phyloP scores from a whole-genome alignment of 2,329 filamentous ascomycete species.

The Fusarium verticillioides region DNA sequence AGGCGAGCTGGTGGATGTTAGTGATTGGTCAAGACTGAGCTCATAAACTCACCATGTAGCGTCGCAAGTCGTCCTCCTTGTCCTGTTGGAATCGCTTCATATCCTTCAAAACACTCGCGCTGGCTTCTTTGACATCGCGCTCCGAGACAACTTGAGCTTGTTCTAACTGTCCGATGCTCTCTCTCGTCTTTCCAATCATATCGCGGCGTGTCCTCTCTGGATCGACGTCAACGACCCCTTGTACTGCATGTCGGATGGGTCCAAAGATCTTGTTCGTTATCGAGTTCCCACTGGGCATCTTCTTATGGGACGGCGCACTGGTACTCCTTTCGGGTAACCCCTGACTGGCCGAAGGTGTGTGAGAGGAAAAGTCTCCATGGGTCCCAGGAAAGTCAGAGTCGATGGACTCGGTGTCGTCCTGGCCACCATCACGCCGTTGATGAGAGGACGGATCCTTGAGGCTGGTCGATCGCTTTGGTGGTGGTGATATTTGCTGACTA shows the following conservation, averaged over 20 bases:
- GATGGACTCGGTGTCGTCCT: slow-evolving; percentile 87
- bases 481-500: slow-evolving; percentile 71
- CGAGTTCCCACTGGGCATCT: slow-evolving; percentile 86
- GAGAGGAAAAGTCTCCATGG: slow-evolving; percentile 74
- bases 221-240: slow-evolving; percentile 95
- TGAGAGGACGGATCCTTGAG: slow-evolving; percentile 62
- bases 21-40: neutral
- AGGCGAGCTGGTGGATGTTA: slow-evolving; percentile 74
- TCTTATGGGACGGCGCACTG: slow-evolving; percentile 70
- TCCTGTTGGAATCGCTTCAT: slow-evolving; percentile 92
- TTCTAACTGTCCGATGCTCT: slow-evolving; percentile 86
- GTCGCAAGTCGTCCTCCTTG: slow-evolving; percentile 92
- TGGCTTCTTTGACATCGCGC: slow-evolving; percentile 93
- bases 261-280: slow-evolving; percentile 96
- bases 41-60: slow-evolving; percentile 85
- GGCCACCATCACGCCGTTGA: slow-evolving; percentile 65
- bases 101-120: slow-evolving; percentile 86
- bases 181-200: slow-evolving; percentile 93
- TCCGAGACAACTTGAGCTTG: slow-evolving; percentile 90
- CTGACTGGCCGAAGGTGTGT: slow-evolving; percentile 79
- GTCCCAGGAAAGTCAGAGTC: slow-evolving; percentile 96
- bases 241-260: slow-evolving; percentile 92
- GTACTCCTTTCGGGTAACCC: slow-evolving; percentile 69
- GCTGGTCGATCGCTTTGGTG: slow-evolving; percentile 73
- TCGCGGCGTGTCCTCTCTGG: slow-evolving; percentile 92